Base-by-base conservation (phyloP, 2,329 filamentous ascomycete species). In the Botryotinia narcissicola region DNA sequence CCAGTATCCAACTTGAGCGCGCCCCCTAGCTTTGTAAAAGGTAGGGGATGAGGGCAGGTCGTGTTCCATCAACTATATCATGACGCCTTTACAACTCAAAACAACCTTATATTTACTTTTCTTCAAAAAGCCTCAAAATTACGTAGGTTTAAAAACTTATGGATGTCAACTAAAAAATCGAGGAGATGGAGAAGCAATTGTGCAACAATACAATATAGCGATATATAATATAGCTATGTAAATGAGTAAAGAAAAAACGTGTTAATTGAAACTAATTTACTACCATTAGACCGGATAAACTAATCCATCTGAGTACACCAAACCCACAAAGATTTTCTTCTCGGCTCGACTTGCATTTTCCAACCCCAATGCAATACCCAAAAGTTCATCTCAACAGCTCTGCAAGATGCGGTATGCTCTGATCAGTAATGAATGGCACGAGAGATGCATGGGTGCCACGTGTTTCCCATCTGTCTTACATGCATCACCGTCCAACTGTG, bases 401-500 rank as follows among this genome's bases (percentile, higher is more conserved):
- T 68, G 1, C 25, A 68, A 48, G 35, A 25, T 20, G 32, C 29
- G 46, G 42, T 32, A 51, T 63, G 10, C 40, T 40, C 25, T 63
- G 32, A n/a, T 35, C 12, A 67, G 37, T 22, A 1, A 63, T 20
- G 18, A 3, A 63, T 29, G 18, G 29, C 62, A 64, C 29, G 44
- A 29, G 16, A 16, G 14, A 29, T 40, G 46, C 60, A 66, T 66
- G 60, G 44, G 60, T 64, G 60, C 70, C 48, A 71, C 70, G 70
- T 72, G 70, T 42, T 51, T 20, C 37, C 70, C 70, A 48, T 46
- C 37, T 72, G 70, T 72, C 61, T 67, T 72, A 72, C 48, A 64
- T 51, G 46, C 44, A 64, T 42, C 29, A 42, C 40, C 59, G 51
- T 44, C 32, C 35, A 42, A 37, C 20, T 35, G 60, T 63, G 70